Percentiles rank a stretch among this genome's conserved stretches.
phyloP scores from a whole-genome alignment of 2,329 filamentous ascomycete species.

The Zymoseptoria ardabiliae region DNA sequence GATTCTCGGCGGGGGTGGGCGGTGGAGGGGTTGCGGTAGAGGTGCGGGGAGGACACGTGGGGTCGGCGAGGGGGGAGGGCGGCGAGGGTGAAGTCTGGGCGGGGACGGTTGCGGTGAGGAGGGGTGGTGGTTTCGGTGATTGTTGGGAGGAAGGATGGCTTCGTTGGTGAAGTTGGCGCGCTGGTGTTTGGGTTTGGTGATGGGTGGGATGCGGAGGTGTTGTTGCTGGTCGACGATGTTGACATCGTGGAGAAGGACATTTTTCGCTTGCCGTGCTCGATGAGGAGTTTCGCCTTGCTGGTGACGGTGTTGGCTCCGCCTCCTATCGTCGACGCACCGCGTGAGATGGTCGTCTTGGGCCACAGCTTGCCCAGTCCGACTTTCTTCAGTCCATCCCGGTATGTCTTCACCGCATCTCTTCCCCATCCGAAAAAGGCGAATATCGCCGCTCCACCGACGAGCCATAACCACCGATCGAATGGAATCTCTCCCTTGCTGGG shows the following conservation, averaged over 20 bases:
- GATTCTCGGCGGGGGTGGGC: background rate
- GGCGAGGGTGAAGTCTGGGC: background rate
- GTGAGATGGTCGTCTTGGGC: background rate
- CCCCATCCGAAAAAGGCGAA: slow-evolving; percentile 62
- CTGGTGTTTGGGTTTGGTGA: background rate
- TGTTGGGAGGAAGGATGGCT: background rate
- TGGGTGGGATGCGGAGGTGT: background rate
- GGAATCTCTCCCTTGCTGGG: slow-evolving; percentile 39
- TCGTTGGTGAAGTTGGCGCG: background rate
- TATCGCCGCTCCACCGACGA: slow-evolving; percentile 47
- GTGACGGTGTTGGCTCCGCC: background rate
- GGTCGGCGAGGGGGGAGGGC: background rate
- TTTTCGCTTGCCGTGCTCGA: background rate
- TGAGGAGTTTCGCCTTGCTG: background rate
- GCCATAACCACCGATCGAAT: slow-evolving; percentile 53
- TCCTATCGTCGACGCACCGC: background rate
- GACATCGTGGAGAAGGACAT: background rate
- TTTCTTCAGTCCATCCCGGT: slow-evolving; percentile 39
- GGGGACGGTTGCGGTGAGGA: background rate
- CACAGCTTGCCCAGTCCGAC: slow-evolving; percentile 32
- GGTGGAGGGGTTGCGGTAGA: background rate
- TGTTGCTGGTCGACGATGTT: background rate
- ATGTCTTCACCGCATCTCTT: slow-evolving; percentile 51
- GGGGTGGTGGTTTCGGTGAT: background rate
- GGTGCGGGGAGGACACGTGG: background rate